Conservation (phyloP, 106 monocot species). For the Iris macrosiphon region DNA sequence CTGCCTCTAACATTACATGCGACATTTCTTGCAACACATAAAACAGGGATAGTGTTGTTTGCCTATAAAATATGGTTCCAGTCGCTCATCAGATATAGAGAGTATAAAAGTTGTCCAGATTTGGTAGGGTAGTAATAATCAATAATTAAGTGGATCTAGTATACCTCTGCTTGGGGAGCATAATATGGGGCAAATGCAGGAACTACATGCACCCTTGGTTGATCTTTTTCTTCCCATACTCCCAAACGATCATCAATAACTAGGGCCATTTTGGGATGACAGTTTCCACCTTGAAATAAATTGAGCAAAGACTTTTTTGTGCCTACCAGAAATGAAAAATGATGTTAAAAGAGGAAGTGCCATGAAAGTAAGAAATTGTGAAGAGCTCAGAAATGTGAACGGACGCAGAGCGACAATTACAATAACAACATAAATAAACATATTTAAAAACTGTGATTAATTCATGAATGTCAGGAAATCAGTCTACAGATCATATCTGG, state of each 20-base stretch:
- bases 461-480: too few species aligned
- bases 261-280: conserved; percentile 84
- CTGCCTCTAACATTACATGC: conserved; percentile 89
- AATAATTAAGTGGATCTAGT: not conserved
- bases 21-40: conserved; percentile 92
- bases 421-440: too few species aligned
- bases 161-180: conserved; percentile 93
- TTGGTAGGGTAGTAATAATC: not conserved
- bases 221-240: conserved; percentile 97
- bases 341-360: too few species aligned
- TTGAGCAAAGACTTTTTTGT: conserved; percentile 65
- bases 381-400: too few species aligned
- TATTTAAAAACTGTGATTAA: too few species aligned
- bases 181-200: conserved; percentile 93
- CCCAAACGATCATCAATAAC: conserved; percentile 89
- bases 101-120: not conserved
- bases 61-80: conserved; percentile 24
- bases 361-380: too few species aligned
- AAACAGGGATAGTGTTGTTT: conserved; percentile 61
- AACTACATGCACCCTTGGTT: conserved; percentile 90
- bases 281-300: conserved; percentile 82
- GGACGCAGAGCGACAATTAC: too few species aligned
- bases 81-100: not conserved
- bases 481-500: too few species aligned
- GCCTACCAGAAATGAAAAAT: conserved; percentile 28